Percentiles rank a stretch among this genome's conserved stretches.
Conservation (phyloP, 768 basidiomycete genomes). For the Russula compacta region DNA sequence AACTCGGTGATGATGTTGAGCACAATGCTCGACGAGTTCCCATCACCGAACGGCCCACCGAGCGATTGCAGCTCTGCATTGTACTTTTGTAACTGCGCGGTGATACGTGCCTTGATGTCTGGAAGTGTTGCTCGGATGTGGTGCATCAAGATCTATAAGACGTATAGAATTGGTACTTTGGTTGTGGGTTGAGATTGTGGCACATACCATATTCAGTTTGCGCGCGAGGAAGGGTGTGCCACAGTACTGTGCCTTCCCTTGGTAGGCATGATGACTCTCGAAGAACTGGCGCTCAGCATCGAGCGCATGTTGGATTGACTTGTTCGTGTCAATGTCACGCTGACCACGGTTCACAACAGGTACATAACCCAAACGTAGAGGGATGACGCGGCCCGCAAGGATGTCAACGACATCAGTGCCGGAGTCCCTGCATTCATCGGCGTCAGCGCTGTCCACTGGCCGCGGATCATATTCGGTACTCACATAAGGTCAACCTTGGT, state of each 20-base stretch:
- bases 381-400: constrained; percentile 93
- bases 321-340: constrained; percentile 87
- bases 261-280: constrained; percentile 88
- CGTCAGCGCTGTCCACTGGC: not conserved
- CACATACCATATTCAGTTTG: constrained; percentile 83
- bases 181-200: not conserved
- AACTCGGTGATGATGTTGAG: constrained; percentile 98
- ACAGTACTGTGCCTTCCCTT: constrained; percentile 90
- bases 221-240: constrained; percentile 95
- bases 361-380: constrained; percentile 92
- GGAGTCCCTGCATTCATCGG: constrained; percentile 63
- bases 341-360: constrained; percentile 99
- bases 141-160: constrained; percentile 90
- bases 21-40: constrained; percentile 82
- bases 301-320: constrained; percentile 76
- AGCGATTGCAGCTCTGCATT: constrained; percentile 73
- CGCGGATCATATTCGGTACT: constrained; percentile 24
- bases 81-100: constrained; percentile 84
- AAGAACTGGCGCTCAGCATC: constrained; percentile 91
- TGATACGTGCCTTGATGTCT: constrained; percentile 94
- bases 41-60: constrained; percentile 81
- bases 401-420: constrained; percentile 99
- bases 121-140: constrained; percentile 97
- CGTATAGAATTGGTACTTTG: not conserved
- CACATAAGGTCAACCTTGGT: constrained; percentile 99